phyloP scores from a whole-genome alignment of 116 monocot species.

The Cymodocea nodosa region DNA sequence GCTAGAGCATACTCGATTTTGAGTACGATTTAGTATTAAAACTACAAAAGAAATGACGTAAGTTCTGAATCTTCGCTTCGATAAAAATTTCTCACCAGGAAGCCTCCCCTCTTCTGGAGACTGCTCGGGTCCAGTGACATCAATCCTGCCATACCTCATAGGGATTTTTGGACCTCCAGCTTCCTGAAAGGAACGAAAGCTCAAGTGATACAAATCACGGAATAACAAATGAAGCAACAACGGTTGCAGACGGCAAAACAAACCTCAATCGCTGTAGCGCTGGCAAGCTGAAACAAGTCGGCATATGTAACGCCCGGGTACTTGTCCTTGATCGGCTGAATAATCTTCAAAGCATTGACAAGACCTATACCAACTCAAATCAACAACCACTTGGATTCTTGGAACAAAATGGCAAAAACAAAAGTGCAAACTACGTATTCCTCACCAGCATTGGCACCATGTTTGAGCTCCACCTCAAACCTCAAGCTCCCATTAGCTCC shows the following conservation, averaged over 20 bases:
- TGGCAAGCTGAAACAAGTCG: conserved; percentile 91
- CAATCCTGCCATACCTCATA: conserved; percentile 89
- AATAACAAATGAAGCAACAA: not conserved
- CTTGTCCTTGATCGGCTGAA: conserved; percentile 93
- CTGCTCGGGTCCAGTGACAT: conserved; percentile 69
- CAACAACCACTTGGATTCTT: not conserved
- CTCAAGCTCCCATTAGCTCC: conserved; percentile 95
- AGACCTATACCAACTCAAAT: conserved; percentile 38
- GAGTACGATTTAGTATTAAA: too few relatives aligned
- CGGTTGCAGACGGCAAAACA: not conserved
- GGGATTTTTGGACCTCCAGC: conserved; percentile 97
- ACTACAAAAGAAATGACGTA: too few relatives aligned
- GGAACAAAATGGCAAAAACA: not conserved
- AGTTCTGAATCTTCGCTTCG: not conserved
- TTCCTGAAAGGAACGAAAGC: conserved; percentile 31
- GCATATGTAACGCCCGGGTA: conserved; percentile 76
- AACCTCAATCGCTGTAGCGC: conserved; percentile 94
- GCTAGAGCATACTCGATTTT: too few relatives aligned
- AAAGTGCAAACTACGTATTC: not conserved
- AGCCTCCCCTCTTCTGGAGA: conserved; percentile 86
- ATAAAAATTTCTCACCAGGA: conserved; percentile 42
- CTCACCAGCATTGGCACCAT: conserved; percentile 90
- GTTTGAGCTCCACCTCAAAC: conserved; percentile 79
- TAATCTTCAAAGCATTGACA: conserved; percentile 83
- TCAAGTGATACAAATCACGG: not conserved